A percentile compares a stretch with the other conserved stretches of the same genome.
Conservation (phyloP, 306 rosid genomes). For the Lathyrus oleraceus region DNA sequence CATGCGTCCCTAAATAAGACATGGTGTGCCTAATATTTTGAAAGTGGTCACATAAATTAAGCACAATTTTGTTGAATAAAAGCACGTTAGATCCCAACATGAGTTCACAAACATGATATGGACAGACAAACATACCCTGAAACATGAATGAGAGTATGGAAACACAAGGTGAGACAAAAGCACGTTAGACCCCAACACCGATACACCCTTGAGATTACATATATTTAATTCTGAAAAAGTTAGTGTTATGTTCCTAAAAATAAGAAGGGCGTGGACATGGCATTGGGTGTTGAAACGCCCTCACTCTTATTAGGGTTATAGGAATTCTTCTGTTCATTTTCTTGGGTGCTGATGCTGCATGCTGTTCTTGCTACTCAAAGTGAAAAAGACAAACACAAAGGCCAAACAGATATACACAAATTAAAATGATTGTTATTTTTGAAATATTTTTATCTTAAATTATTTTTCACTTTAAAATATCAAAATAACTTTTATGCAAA, state of each 20-base stretch:
- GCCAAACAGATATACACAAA: not conserved
- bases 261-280: constrained; percentile 33
- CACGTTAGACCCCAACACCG: constrained; percentile 63
- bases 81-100: too few relatives aligned
- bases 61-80: constrained; percentile 35
- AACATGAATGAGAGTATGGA: constrained; percentile 35
- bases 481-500: too few relatives aligned
- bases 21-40: constrained; percentile 20
- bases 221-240: constrained; percentile 36
- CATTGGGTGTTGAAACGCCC: constrained; percentile 52
- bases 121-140: constrained; percentile 45
- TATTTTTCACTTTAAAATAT: too few relatives aligned
- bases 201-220: constrained; percentile 16
- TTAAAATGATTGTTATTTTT: not conserved
- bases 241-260: constrained; percentile 36
- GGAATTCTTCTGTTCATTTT: constrained; percentile 30
- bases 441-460: too few relatives aligned
- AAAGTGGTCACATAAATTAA: constrained; percentile 21
- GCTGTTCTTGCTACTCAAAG: constrained; percentile 39
- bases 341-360: constrained; percentile 39
- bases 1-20: constrained; percentile 22
- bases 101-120: constrained; percentile 36
- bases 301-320: not conserved
- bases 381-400: constrained; percentile 51
- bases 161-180: constrained; percentile 54